phyloP scores from a whole-genome alignment of 148 eudicot genomes.

The Persicaria maculosa region DNA sequence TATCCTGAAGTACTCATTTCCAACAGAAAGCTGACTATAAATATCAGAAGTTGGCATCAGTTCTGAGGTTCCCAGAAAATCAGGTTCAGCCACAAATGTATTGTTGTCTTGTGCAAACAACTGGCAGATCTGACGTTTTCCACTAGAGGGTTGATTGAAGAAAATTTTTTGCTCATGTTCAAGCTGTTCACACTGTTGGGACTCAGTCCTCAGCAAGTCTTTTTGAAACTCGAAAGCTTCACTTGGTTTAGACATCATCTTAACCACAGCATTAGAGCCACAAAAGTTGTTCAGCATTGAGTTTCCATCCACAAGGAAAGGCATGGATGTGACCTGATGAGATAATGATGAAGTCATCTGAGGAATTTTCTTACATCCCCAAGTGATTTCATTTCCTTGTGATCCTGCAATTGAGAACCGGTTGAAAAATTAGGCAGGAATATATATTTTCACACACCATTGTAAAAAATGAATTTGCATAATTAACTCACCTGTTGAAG shows the following conservation, averaged over 20 bases:
- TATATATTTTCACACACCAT: background rate
- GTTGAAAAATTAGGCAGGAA: constrained; percentile 12
- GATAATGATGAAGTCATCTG: constrained; percentile 16
- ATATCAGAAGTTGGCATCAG: constrained; percentile 11
- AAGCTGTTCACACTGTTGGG: constrained; percentile 16
- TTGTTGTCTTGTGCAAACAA: background rate
- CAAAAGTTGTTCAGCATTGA: background rate
- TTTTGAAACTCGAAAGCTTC: background rate
- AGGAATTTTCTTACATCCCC: constrained; percentile 24
- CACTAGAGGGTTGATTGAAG: constrained; percentile 13
- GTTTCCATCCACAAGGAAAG: constrained; percentile 18
- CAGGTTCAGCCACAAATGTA: background rate
- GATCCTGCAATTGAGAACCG: constrained; percentile 28
- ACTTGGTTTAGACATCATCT: background rate
- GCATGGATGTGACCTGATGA: constrained; percentile 27
- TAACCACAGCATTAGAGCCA: background rate
- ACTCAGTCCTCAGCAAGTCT: constrained; percentile 10
- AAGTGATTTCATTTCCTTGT: constrained; percentile 8
- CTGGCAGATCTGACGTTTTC: constrained; percentile 1
- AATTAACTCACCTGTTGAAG: constrained; percentile 2
- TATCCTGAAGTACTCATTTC: constrained; percentile 18
- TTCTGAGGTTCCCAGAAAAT: background rate
- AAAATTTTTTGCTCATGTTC: constrained; percentile 15
- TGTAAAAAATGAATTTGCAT: background rate
- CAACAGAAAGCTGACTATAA: constrained; percentile 4